These are phyloP conservation scores for Mortierella sp. DNA, from an alignment of 371 early-diverging fungal genomes.

Conservation along the genomic window DNA sequence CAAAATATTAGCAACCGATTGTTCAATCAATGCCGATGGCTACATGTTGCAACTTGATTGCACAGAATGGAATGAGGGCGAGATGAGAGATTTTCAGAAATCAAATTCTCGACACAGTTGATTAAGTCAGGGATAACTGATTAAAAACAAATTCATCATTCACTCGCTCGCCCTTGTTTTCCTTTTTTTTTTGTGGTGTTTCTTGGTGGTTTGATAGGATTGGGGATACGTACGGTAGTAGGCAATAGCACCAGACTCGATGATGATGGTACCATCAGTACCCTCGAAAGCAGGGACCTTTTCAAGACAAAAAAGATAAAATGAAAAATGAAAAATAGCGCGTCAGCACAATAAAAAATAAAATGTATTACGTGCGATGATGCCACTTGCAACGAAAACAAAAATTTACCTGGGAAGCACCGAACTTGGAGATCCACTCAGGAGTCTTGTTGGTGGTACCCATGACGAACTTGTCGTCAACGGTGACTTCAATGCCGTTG, in stretches of 20 bases:
- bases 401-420: slow-evolving; percentile 62
- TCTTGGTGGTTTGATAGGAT: not conserved
- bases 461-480: slow-evolving; percentile 74
- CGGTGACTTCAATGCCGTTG: slow-evolving; percentile 78
- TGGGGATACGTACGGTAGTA: slow-evolving; percentile 77
- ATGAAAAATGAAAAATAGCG: slow-evolving; percentile 8
- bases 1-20: not conserved
- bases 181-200: not conserved
- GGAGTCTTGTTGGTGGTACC: slow-evolving; percentile 78
- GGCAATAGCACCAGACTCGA: slow-evolving; percentile 90
- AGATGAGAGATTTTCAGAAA: slow-evolving; percentile 33
- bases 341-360: not conserved
- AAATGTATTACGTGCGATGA: not conserved
- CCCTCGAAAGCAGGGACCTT: slow-evolving; percentile 89
- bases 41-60: not conserved
- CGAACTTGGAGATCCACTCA: slow-evolving; percentile 87
- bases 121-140: slow-evolving; percentile 75
- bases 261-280: slow-evolving; percentile 73
- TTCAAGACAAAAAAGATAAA: slow-evolving; percentile 52
- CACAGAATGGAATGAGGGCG: not conserved
- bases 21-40: not conserved
- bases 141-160: slow-evolving; percentile 54
- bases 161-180: slow-evolving; percentile 10
- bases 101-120: slow-evolving; percentile 59
- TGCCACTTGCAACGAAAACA: not conserved